phyloP scores from a whole-genome alignment of 1,139 yeast genomes.

The Insectozyma bohioensis region DNA sequence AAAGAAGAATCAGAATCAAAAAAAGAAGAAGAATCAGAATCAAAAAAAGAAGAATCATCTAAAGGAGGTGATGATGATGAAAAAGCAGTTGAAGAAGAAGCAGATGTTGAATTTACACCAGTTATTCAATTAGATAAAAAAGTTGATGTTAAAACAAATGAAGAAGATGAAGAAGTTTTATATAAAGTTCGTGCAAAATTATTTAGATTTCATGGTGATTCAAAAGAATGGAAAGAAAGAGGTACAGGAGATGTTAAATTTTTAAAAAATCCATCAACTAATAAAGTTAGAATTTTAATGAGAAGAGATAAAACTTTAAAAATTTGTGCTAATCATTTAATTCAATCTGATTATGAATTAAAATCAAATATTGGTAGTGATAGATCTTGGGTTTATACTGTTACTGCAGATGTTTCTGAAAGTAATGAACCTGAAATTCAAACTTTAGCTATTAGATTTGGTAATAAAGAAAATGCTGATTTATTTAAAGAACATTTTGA shows the following conservation, averaged over 20 bases:
- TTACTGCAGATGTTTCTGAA: constrained; percentile 92
- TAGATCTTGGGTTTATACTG: constrained; percentile 97
- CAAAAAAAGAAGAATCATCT: constrained; percentile 27
- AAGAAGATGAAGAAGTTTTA: constrained; percentile 89
- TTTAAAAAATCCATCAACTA: constrained; percentile 81
- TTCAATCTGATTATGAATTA: constrained; percentile 79
- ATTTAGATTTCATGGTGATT: constrained; percentile 79
- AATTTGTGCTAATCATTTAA: constrained; percentile 95
- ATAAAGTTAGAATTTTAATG: constrained; percentile 89
- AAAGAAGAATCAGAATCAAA: constrained; percentile 40
- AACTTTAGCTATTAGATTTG: constrained; percentile 96
- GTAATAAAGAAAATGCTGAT: constrained; percentile 96
- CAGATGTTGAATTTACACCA: constrained; percentile 96
- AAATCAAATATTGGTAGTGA: constrained; percentile 96
- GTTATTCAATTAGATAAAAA: constrained; percentile 84
- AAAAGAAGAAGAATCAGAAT: constrained; percentile 18
- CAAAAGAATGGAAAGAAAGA: constrained; percentile 98
- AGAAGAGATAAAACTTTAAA: constrained; percentile 98
- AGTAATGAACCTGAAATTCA: constrained; percentile 96
- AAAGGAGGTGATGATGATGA: constrained; percentile 44
- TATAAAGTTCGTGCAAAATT: constrained; percentile 92
- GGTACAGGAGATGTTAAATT: constrained; percentile 98
- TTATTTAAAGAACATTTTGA: constrained; percentile 91
- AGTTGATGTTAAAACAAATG: constrained; percentile 95
- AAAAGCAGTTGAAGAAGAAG: constrained; percentile 82